Percentiles rank a stretch among this genome's conserved stretches.
phyloP scores from a whole-genome alignment of 2,329 filamentous ascomycete species.

The Pseudocercospora fuligena region DNA sequence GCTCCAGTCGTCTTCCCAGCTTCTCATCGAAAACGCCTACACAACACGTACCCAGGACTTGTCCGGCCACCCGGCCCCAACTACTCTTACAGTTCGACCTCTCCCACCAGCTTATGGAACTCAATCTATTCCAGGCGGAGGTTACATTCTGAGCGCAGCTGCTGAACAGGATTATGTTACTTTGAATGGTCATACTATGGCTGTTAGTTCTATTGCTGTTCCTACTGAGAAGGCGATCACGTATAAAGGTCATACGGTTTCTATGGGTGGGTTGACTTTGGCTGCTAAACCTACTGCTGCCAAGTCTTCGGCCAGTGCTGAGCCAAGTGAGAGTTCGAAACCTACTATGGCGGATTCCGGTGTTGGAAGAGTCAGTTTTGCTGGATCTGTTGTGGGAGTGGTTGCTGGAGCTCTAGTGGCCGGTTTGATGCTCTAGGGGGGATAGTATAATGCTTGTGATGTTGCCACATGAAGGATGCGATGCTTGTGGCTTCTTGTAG shows the following conservation, averaged over 20 bases:
- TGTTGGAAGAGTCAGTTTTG: background rate
- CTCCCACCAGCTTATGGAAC: background rate
- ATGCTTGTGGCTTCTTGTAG: no score
- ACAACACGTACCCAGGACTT: slow-evolving; percentile 12
- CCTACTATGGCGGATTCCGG: background rate
- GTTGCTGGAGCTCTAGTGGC: no score
- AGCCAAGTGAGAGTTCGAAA: background rate
- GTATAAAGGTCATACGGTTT: slow-evolving; percentile 20
- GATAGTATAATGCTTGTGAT: no score
- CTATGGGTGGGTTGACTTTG: slow-evolving; percentile 20
- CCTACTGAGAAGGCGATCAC: slow-evolving; percentile 11
- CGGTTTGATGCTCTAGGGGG: no score
- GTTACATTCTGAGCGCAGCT: background rate
- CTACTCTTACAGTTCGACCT: background rate
- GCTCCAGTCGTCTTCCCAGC: slow-evolving; percentile 16
- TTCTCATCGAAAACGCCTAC: slow-evolving; percentile 15
- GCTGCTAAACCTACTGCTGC: slow-evolving; percentile 17
- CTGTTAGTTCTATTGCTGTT: background rate
- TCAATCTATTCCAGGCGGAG: background rate
- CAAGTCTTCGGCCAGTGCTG: background rate
- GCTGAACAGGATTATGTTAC: background rate
- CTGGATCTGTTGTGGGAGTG: background rate
- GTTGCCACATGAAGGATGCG: no score
- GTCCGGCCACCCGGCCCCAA: background rate
- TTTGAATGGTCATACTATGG: slow-evolving; percentile 8